Evolutionary conservation across 2,329 filamentous ascomycete species (phyloP).

Genomic region (Hymenoscyphus infarciens): DNA sequence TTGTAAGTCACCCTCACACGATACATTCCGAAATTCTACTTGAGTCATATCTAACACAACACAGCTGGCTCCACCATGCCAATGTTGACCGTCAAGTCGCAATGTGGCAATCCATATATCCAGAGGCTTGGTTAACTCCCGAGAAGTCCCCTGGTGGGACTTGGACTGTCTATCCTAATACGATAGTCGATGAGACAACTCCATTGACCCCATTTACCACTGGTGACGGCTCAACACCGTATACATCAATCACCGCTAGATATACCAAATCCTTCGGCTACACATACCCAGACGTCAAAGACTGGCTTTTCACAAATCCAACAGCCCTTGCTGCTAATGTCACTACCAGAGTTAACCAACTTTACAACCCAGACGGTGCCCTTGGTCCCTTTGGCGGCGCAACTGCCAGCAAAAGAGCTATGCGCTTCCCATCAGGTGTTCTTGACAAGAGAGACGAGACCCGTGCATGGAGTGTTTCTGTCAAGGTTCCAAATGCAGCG

Average conservation of each 20-base stretch:
- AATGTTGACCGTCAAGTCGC: constrained; percentile 61
- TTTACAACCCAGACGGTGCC: constrained; percentile 40
- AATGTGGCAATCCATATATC: constrained; percentile 46
- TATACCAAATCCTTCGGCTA: constrained; percentile 26
- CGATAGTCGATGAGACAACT: background rate
- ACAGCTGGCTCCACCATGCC: constrained; percentile 48
- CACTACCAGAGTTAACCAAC: constrained; percentile 53
- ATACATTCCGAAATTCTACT: constrained; percentile 43
- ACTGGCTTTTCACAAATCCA: constrained; percentile 47
- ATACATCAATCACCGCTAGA: constrained; percentile 21
- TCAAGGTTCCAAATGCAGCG: background rate
- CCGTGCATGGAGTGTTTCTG: constrained; percentile 6
- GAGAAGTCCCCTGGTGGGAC: constrained; percentile 34
- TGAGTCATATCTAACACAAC: constrained; percentile 47
- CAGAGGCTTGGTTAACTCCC: constrained; percentile 31
- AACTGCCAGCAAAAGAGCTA: background rate
- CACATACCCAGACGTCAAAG: constrained; percentile 34
- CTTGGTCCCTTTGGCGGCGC: background rate
- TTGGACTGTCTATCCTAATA: constrained; percentile 28
- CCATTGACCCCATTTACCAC: constrained; percentile 26
- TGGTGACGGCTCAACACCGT: constrained; percentile 31
- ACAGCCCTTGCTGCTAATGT: constrained; percentile 56
- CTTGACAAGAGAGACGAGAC: background rate
- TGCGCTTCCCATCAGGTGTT: background rate
- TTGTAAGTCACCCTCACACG: constrained; percentile 18